A percentile compares a stretch with the other conserved stretches of the same genome.
Evolutionary conservation across 345 rosid species (phyloP).

Genomic region (Boechera divaricarpa): DNA sequence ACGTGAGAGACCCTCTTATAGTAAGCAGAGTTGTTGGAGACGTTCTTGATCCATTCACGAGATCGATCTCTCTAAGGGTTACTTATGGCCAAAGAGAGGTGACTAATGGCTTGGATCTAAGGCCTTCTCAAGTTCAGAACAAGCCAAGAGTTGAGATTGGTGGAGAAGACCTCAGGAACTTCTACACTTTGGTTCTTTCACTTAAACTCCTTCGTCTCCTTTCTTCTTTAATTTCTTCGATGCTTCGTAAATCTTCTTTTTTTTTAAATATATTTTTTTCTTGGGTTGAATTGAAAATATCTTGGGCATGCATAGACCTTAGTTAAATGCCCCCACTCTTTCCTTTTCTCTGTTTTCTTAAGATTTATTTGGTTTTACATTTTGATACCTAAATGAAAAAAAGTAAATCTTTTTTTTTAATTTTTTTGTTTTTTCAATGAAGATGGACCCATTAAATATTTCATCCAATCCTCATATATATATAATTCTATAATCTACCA

Average conservation of each 20-base stretch:
- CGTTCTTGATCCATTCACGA: conserved; percentile 41
- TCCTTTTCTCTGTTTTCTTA: neutral
- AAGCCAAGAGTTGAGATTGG: conserved; percentile 52
- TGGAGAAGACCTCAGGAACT: conserved; percentile 47
- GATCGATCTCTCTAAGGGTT: conserved; percentile 43
- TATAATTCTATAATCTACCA: neutral
- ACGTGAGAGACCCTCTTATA: conserved; percentile 40
- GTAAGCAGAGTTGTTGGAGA: conserved; percentile 45
- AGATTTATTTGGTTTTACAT: conserved; percentile 1
- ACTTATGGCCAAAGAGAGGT: conserved; percentile 46
- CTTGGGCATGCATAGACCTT: conserved; percentile 22
- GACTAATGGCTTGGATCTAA: conserved; percentile 45
- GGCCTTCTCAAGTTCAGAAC: conserved; percentile 45
- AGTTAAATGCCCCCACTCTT: neutral
- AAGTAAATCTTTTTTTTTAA: neutral
- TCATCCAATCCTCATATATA: neutral
- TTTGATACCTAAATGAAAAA: neutral
- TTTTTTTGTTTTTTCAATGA: neutral
- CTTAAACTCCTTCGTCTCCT: conserved; percentile 15
- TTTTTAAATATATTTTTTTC: neutral
- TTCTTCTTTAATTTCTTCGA: neutral
- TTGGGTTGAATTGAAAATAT: neutral
- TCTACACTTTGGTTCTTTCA: conserved; percentile 45
- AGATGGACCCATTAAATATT: conserved; percentile 8
- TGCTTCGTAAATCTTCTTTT: neutral